Base-by-base conservation (phyloP, 2,329 filamentous ascomycete species). In the Aspergillus ochraceus region DNA sequence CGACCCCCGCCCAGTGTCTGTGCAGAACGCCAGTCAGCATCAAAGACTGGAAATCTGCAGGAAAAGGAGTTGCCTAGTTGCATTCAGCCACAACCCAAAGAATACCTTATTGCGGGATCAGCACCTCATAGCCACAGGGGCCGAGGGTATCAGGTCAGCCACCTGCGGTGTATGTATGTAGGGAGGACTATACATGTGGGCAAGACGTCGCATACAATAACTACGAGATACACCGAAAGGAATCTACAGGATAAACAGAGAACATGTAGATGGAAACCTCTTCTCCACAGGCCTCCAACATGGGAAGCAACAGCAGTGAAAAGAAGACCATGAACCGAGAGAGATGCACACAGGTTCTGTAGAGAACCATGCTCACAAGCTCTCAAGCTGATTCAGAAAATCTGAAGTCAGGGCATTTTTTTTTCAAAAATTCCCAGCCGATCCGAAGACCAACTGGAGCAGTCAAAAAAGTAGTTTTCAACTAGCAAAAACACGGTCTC, bases 401-500 rank as follows among this genome's bases (percentile, higher is more conserved):
- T 61, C 64, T 63, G 65, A 59, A 65, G 52, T 60, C 62, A 69
- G 62, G 70, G 67, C 68, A 70, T 55, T 68, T 59, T 65, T 71
- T 71, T 70, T 82, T 84, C 88, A 91, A 92, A 92, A 88, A 92
- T 92, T 92, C 89, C 88, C 83, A 84, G 81, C 80, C 85, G 84
- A 84, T 82, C 84, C 83, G 81, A 81, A 83, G 85, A 84, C 88
- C 86, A 85, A 84, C 79, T 83, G 82, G 82, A 92, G 89, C 83
- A 83, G 89, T 91, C 89, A 90, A 83, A 82, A 83, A 74, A 80
- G 82, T 90, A 90, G 88, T 90, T 90, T 90, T 90, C 88, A 91
- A 90, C 88, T 90, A 91, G 89, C 89, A 91, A 91, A 90, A 91
- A 91, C 84, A 85, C 85, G 84, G 86, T 86, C 88, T 92, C 90